These are phyloP conservation scores for Cadophora malorum DNA, from an alignment of 2,329 filamentous ascomycete species.

Conservation along the genomic window DNA sequence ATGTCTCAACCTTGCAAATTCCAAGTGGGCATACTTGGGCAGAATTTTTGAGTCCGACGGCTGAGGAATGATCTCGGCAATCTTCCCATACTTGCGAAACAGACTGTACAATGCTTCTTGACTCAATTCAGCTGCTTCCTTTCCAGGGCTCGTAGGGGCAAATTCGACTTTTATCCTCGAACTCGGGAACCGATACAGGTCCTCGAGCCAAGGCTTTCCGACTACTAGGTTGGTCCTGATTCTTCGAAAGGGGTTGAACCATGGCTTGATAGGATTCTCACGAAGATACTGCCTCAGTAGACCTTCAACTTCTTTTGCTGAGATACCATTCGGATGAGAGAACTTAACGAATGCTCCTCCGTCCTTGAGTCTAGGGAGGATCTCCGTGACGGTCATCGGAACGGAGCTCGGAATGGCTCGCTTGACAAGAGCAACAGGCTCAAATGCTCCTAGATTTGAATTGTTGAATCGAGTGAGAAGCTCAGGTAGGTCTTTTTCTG, in stretches of 20 bases:
- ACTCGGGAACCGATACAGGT: slow-evolving; percentile 83
- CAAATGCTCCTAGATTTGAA: slow-evolving; percentile 57
- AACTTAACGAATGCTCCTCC: slow-evolving; percentile 95
- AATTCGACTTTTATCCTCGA: slow-evolving; percentile 83
- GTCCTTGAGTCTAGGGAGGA: slow-evolving; percentile 85
- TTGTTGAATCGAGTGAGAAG: slow-evolving; percentile 59
- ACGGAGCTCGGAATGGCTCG: slow-evolving; percentile 68
- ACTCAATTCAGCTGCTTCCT: slow-evolving; percentile 75
- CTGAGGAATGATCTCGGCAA: slow-evolving; percentile 83
- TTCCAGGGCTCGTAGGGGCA: slow-evolving; percentile 73
- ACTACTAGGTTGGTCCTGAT: slow-evolving; percentile 77
- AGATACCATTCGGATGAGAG: slow-evolving; percentile 54
- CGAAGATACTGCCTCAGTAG: slow-evolving; percentile 66
- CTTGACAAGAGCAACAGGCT: slow-evolving; percentile 60
- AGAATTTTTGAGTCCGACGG: slow-evolving; percentile 84
- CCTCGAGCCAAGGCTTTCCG: slow-evolving; percentile 92
- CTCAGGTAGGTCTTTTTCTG: slow-evolving; percentile 53
- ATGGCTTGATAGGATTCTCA: slow-evolving; percentile 78
- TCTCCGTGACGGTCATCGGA: slow-evolving; percentile 76
- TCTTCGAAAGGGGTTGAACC: slow-evolving; percentile 83
- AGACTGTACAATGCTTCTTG: slow-evolving; percentile 87
- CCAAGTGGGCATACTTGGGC: slow-evolving; percentile 80
- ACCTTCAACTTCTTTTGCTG: slow-evolving; percentile 63
- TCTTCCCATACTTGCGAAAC: slow-evolving; percentile 89
- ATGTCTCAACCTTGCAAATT: slow-evolving; percentile 67